Conservation (phyloP, 1,139 yeast species). For the Magnusiomyces ingens region DNA sequence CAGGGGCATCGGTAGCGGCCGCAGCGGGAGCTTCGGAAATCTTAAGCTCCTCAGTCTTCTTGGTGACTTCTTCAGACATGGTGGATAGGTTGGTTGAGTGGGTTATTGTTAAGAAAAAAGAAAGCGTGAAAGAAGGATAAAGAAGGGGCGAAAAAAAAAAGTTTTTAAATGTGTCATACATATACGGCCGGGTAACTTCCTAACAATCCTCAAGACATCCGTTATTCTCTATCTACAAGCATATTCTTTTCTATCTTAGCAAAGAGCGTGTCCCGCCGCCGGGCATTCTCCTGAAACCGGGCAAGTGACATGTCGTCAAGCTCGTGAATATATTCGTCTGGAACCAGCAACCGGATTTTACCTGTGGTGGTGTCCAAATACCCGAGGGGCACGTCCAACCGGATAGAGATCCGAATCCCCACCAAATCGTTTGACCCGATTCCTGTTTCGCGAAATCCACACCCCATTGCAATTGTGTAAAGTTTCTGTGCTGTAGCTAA, state of each 20-base stretch:
- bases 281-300: constrained; percentile 12
- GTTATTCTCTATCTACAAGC: constrained; percentile 4
- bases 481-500: constrained; percentile 50
- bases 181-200: background rate
- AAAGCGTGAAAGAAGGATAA: background rate
- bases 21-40: constrained; percentile 32
- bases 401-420: constrained; percentile 66
- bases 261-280: constrained; percentile 7
- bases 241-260: constrained; percentile 1
- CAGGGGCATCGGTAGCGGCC: constrained; percentile 22
- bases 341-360: constrained; percentile 30
- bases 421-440: constrained; percentile 75
- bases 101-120: background rate
- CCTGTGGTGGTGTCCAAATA: constrained; percentile 33
- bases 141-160: background rate
- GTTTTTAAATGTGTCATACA: background rate
- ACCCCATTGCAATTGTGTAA: constrained; percentile 66
- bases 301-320: constrained; percentile 18
- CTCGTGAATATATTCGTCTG: constrained; percentile 26
- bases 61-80: constrained; percentile 24
- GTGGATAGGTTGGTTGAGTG: background rate
- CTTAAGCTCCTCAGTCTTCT: constrained; percentile 24
- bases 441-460: constrained; percentile 85
- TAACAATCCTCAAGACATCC: constrained; percentile 20
- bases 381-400: constrained; percentile 70